Base-by-base conservation (phyloP, 1,139 yeast species). In the Scheffersomyces titani region DNA sequence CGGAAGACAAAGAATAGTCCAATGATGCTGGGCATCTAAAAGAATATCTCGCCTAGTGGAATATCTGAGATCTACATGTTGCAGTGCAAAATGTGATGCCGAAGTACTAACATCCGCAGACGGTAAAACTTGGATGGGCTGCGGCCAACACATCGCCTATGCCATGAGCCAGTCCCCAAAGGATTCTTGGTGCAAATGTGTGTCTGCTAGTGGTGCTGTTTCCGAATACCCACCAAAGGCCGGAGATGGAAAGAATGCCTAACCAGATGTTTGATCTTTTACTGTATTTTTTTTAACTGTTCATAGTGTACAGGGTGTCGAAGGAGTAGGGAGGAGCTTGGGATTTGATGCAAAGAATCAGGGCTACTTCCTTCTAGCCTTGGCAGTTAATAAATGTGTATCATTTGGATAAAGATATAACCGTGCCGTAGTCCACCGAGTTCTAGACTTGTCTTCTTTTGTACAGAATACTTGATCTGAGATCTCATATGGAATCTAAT, bases 121-220 rank as follows among this genome's bases (percentile, higher is more conserved):
- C 18, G 66, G 67, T 46, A 61, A 69, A 21, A 62, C 83, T 24
- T 81, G 84, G 84, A 63, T 64, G 52, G 85, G 85, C 20, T 81
- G 85, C 66, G 85, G 84, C 2, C 55, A 63, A 48, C 85, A 81
- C 59, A 70, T 80, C 49, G 74, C 81, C 7, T 48, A 63, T 1
- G 82, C 82, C 19, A 76, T 81, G 82, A 61, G 64, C 20, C 57
- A 62, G 5, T 65, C 68, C 16, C 74, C 81, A 13, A 71, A 72
- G 56, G 73, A 68, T 5, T 60, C 73, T 49, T 79, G 83, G 76
- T 74, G 78, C 56, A 66, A 67, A 16, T 74, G 78, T 60, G 64
- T 62, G 4, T 59, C 67, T 22, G 56, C 51, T 55, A 48, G 54
- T 22, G 54, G 52, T 6, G 48, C 54, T n/a, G 62, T 56, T 18